phyloP scores from a whole-genome alignment of 805 yeast genomes.

The Candida yuanshanica region DNA sequence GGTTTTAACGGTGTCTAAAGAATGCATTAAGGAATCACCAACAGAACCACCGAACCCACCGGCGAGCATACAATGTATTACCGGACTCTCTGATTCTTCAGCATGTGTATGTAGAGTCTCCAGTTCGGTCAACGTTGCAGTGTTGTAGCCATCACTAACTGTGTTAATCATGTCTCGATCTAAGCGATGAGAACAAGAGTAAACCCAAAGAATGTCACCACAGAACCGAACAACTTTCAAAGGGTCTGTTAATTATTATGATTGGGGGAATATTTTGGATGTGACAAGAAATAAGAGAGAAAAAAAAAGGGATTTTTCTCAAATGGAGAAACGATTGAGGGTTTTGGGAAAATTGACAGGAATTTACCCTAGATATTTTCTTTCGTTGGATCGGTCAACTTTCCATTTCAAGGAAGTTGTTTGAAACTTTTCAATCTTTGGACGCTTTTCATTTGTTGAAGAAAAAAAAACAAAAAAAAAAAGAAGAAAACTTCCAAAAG shows the following conservation, averaged over 20 bases:
- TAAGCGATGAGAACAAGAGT: no score
- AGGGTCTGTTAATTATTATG: no score
- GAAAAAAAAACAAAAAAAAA: neutral
- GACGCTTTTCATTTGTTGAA: neutral
- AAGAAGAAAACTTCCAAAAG: neutral
- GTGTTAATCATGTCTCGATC: neutral
- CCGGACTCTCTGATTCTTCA: conserved; percentile 27
- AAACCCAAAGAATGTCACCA: no score
- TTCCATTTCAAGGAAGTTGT: no score
- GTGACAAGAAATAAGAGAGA: no score
- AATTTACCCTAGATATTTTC: no score
- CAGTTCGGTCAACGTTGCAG: neutral
- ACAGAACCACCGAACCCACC: conserved; percentile 95
- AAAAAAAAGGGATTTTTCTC: no score
- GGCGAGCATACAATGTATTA: conserved; percentile 65
- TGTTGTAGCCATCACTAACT: neutral
- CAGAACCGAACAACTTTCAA: no score
- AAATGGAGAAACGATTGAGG: no score
- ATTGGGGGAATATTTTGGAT: no score
- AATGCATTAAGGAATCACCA: conserved; percentile 92
- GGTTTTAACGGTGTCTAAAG: conserved; percentile 93
- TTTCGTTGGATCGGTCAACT: no score
- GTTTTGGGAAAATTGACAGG: no score
- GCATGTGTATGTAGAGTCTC: neutral
- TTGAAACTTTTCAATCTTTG: neutral